Evolutionary conservation across 2,329 filamentous ascomycete genomes (phyloP), one percentile per base, ranked within the genome.

Genomic region (Claviceps citrina): DNA sequence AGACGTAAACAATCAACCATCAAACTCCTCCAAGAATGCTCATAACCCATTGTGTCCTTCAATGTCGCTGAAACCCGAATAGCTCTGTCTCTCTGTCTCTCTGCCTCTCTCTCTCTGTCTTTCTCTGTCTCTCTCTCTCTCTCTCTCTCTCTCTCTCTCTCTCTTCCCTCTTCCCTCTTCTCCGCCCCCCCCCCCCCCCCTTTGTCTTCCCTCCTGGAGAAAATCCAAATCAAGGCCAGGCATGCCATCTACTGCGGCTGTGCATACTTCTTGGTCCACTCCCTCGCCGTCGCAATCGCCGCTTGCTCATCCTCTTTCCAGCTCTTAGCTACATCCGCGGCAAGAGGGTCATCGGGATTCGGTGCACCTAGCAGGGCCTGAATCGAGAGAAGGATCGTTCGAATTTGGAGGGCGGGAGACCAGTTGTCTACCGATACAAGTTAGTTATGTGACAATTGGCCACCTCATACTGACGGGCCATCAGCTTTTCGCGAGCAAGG

Each of bases 331-430:
- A 98, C 91, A 49, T 98, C 89, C 56, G 94, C 93, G 37, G 91
- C 93, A 31, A 98, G 76, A n/a, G 91, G 93, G 56, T 98, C 91
- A 55, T 98, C 91, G 24, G 93, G 91, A 63, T 98, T 98, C 12
- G 91, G 91, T 5, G 91, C 89, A 33, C 91, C 91, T 12, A 98
- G 78, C 19, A 98, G 73, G 38, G 91, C 91, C 63, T 98, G 93
- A 58, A 98, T 98, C 8, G 89, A 96, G 40, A 98, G 78, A n/a
- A 98, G 76, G 50, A 98, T 98, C 6, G 91, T 98, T 47, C 91
- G 81, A 58, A 98, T 98, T 63, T 98, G 91, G 25, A 98, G 75
- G 12, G 93, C 91, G 5, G 91, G 91, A 18, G 89, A 96, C 91
- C 91, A 98, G 71, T 98, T 98, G 60, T 89, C 87, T 95, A 43